Conservation (phyloP, 768 basidiomycete genomes). For the Phanerodontia chrysosporium region DNA sequence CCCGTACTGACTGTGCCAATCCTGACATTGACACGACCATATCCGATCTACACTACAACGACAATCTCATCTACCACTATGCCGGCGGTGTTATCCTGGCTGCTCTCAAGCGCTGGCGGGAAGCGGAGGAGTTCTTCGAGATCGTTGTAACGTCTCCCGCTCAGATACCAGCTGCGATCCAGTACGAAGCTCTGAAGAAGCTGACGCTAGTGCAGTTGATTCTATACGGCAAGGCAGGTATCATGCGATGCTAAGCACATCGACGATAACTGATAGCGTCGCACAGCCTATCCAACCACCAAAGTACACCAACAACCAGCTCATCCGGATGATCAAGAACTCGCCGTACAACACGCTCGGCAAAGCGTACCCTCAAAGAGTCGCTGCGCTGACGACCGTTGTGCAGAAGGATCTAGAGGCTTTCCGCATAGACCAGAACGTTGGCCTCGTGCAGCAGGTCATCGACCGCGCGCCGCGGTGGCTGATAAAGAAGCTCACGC, state of each 20-base stretch:
- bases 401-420: slow-evolving; percentile 49
- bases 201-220: slow-evolving; percentile 76
- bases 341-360: slow-evolving; percentile 63
- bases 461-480: slow-evolving; percentile 71
- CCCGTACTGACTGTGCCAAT: slow-evolving; percentile 63
- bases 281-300: slow-evolving; percentile 36
- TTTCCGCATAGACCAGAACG: slow-evolving; percentile 61
- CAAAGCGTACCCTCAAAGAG: slow-evolving; percentile 60
- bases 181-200: slow-evolving; percentile 87
- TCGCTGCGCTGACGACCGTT: slow-evolving; percentile 39
- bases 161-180: slow-evolving; percentile 59
- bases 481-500: slow-evolving; percentile 74
- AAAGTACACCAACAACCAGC: slow-evolving; percentile 63
- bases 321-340: slow-evolving; percentile 60
- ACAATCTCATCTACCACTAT: slow-evolving; percentile 85
- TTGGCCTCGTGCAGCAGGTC: slow-evolving; percentile 65
- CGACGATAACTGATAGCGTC: not conserved
- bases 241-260: not conserved
- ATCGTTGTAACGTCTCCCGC: slow-evolving; percentile 55
- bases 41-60: slow-evolving; percentile 71
- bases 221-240: slow-evolving; percentile 61
- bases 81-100: slow-evolving; percentile 65
- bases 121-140: slow-evolving; percentile 78
- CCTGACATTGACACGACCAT: slow-evolving; percentile 52
- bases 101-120: slow-evolving; percentile 59